Evolutionary conservation across 2,329 filamentous ascomycete genomes (phyloP).

Genomic region (Trichocomaceae sp.): DNA sequence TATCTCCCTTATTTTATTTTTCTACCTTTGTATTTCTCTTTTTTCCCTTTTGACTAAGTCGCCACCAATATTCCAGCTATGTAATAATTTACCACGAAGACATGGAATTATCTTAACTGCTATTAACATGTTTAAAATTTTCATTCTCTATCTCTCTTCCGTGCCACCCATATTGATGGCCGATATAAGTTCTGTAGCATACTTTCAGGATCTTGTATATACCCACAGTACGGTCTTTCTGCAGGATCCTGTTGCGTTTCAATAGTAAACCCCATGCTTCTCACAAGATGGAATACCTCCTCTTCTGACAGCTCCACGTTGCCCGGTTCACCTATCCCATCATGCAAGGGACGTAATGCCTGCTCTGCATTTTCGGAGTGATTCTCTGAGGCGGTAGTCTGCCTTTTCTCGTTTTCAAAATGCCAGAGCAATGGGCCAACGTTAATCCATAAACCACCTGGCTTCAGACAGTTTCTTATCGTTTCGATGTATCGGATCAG

Average conservation of each 20-base stretch:
- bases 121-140: neutral
- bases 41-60: neutral
- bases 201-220: slow-evolving; percentile 76
- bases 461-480: slow-evolving; percentile 67
- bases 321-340: slow-evolving; percentile 79
- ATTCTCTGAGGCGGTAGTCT: slow-evolving; percentile 22
- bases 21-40: neutral
- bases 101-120: too few species aligned
- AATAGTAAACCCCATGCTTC: slow-evolving; percentile 69
- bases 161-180: slow-evolving; percentile 78
- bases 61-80: neutral
- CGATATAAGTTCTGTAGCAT: slow-evolving; percentile 81
- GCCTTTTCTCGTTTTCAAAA: slow-evolving; percentile 59
- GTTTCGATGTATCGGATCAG: slow-evolving; percentile 83
- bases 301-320: slow-evolving; percentile 86
- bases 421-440: slow-evolving; percentile 92
- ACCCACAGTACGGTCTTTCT: slow-evolving; percentile 57
- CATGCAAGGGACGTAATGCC: slow-evolving; percentile 7
- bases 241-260: slow-evolving; percentile 55
- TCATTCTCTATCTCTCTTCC: slow-evolving; percentile 48
- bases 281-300: slow-evolving; percentile 72
- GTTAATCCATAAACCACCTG: slow-evolving; percentile 79
- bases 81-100: neutral
- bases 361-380: slow-evolving; percentile 41
- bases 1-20: slow-evolving; percentile 46